Conservation (phyloP, 441 rosid species). For the Euphorbia corollata region DNA sequence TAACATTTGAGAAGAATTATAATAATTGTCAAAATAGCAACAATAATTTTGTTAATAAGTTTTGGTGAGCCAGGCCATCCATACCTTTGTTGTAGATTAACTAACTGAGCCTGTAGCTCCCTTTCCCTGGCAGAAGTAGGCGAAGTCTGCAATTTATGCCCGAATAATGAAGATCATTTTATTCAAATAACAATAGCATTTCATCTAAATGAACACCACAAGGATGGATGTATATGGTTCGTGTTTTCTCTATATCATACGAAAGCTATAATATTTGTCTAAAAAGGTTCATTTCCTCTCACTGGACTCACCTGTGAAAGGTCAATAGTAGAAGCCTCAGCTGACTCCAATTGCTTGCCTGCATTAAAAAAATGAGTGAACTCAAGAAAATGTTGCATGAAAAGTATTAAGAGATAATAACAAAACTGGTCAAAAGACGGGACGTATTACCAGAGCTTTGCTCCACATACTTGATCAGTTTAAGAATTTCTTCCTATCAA, state of each 20-base stretch:
- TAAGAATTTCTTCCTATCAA: constrained; percentile 81
- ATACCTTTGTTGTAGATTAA: constrained; percentile 74
- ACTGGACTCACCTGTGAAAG: constrained; percentile 47
- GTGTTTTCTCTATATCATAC: not conserved
- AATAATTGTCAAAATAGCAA: constrained; percentile 12
- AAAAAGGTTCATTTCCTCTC: not conserved
- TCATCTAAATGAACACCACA: not conserved
- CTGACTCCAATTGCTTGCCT: constrained; percentile 60
- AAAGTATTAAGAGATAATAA: not conserved
- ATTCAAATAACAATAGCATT: constrained; percentile 8
- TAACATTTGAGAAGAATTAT: constrained; percentile 27
- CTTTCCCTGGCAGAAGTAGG: constrained; percentile 54
- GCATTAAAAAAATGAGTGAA: constrained; percentile 22
- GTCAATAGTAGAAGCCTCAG: constrained; percentile 45
- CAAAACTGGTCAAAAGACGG: constrained; percentile 10
- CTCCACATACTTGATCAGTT: constrained; percentile 70
- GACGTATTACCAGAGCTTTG: constrained; percentile 59
- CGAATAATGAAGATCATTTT: constrained; percentile 10
- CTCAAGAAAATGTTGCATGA: constrained; percentile 9
- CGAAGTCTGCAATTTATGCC: constrained; percentile 37
- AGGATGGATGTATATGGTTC: not conserved
- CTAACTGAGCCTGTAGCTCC: constrained; percentile 64
- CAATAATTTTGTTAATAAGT: constrained; percentile 6
- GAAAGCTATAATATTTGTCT: not conserved
- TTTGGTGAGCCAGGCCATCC: constrained; percentile 18